Evolutionary conservation across 2,329 filamentous ascomycete species (phyloP), one percentile per base, ranked within the genome.

Genomic region (Botrytis deweyae): DNA sequence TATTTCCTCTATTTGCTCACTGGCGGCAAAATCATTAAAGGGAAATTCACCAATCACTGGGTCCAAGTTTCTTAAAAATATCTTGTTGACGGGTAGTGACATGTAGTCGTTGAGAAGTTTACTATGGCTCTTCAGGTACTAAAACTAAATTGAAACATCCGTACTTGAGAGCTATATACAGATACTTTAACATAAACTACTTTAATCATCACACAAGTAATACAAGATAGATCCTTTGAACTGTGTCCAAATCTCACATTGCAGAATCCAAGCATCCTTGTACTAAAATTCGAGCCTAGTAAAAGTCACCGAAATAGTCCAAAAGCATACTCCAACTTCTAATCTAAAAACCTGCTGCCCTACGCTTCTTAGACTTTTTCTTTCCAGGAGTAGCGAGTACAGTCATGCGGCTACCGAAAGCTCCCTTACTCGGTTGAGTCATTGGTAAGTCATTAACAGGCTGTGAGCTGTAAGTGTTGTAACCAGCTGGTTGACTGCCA

Each of bases 361-460:
- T 77, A n/a, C 72, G 74, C 78, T 82, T 83, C 80, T 85, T 85
- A 25, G 76, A 74, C 78, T 85, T 86, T 80, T 86, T 86, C 71
- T 80, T 82, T 75, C 81, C 82, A 75, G 82, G 83, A 69, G 78
- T 74, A 75, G 80, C 82, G 74, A 81, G 82, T 68, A 77, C 73
- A 18, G 68, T 68, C 52, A 78, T 64, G 72, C 85, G 81, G 76
- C 83, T 83, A 40, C 86, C 86, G 83, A 86, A 86, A 7, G 80
- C 76, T 3, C 86, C 86, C n/a, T 83, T 75, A 36, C 85, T 81
- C 20, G 86, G 86, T 78, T 88, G 86, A n/a, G 86, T 82, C 80
- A 81, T 81, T 20, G 80, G 77, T 1, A 82, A 7, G 18, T 81
- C 78, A 67, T 75, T 76, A 22, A 77, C 73, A 6, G 75, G 66